A percentile compares a stretch with the other conserved stretches of the same genome.
phyloP scores from a whole-genome alignment of 306 rosid genomes.

The Gastrolobium bilobum region DNA sequence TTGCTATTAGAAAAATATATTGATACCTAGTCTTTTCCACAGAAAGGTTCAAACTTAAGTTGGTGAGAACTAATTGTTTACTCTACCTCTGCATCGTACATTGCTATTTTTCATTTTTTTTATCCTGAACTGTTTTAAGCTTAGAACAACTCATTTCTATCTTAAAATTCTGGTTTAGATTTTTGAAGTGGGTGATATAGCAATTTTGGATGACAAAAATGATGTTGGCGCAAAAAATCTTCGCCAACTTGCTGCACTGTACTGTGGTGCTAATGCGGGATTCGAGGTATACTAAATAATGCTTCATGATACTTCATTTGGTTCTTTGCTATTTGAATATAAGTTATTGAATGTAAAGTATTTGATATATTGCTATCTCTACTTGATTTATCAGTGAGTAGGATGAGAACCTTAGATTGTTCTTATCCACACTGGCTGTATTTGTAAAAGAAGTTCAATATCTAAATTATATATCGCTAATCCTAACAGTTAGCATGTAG shows the following conservation, averaged over 20 bases:
- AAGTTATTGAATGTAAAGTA: neutral
- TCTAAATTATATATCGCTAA: constrained; percentile 28
- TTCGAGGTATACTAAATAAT: constrained; percentile 73
- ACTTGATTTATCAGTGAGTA: neutral
- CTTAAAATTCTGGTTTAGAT: constrained; percentile 60
- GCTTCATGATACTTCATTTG: constrained; percentile 24
- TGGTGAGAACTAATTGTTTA: neutral
- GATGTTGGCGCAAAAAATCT: constrained; percentile 90
- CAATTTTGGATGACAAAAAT: constrained; percentile 69
- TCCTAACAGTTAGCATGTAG: neutral
- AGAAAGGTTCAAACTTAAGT: constrained; percentile 16
- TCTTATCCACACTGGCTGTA: neutral
- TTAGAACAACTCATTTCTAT: neutral
- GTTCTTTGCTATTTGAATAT: constrained; percentile 35
- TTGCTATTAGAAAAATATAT: neutral
- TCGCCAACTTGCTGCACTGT: constrained; percentile 82
- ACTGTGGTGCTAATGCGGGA: constrained; percentile 89
- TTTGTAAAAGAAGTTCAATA: constrained; percentile 6
- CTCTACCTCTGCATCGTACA: constrained; percentile 27
- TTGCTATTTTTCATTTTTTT: neutral
- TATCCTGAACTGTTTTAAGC: constrained; percentile 2
- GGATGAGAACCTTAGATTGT: neutral
- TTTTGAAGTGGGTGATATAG: constrained; percentile 92
- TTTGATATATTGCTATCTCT: neutral
- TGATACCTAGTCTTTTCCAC: neutral